A percentile compares a stretch with the other conserved stretches of the same genome.
Evolutionary conservation across 768 basidiomycete genomes (phyloP).

Genomic region (Boletus vermiculosoides): DNA sequence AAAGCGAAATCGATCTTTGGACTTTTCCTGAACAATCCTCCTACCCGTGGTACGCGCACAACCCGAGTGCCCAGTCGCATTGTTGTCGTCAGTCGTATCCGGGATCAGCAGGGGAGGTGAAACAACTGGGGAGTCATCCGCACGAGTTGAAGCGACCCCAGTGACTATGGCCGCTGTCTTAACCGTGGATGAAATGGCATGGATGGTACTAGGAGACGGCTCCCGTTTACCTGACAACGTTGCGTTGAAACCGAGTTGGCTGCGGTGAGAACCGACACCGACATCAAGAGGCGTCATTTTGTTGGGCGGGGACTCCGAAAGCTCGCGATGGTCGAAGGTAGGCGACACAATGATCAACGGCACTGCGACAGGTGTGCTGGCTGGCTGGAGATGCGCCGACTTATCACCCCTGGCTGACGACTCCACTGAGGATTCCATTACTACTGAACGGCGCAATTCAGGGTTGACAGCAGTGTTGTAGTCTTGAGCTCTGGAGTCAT

Average conservation of each 20-base stretch:
- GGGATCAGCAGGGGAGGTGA: background rate
- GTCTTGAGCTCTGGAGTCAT: background rate
- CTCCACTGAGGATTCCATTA: background rate
- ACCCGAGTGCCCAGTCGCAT: background rate
- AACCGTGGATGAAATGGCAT: background rate
- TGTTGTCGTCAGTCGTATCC: background rate
- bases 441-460: background rate
- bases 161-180: background rate
- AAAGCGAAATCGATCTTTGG: background rate
- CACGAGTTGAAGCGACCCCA: background rate
- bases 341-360: conserved; percentile 9
- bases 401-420: background rate
- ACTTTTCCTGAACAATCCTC: background rate
- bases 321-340: background rate
- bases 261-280: background rate
- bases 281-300: background rate
- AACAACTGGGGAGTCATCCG: background rate
- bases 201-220: background rate
- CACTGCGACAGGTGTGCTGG: background rate
- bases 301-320: background rate
- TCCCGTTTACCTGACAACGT: background rate
- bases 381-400: background rate
- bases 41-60: background rate
- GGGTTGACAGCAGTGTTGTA: background rate
- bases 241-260: background rate